phyloP scores from a whole-genome alignment of 2,329 filamentous ascomycete genomes.

The Coniosporium tulheliwenetii region DNA sequence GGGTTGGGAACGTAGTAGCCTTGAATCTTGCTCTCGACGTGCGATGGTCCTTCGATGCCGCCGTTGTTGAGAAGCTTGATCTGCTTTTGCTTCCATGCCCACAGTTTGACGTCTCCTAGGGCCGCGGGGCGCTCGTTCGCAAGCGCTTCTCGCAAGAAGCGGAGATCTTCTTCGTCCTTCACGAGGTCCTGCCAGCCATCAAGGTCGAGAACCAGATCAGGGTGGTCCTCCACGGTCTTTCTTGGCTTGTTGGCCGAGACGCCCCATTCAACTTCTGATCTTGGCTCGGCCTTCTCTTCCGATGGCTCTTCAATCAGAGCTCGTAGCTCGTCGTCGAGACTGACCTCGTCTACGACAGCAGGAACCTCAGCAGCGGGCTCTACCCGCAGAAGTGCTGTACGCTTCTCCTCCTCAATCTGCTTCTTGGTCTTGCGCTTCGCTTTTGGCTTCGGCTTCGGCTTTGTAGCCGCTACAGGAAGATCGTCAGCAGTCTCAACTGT shows the following conservation, averaged over 20 bases:
- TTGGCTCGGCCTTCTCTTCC: slow-evolving; percentile 18
- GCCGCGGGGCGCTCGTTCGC: slow-evolving; percentile 28
- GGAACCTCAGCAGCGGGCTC: slow-evolving; percentile 7
- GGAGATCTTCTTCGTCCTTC: slow-evolving; percentile 54
- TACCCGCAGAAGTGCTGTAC: slow-evolving; percentile 35
- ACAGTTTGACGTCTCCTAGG: slow-evolving; percentile 43
- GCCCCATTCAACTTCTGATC: slow-evolving; percentile 41
- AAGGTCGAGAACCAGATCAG: slow-evolving; percentile 47
- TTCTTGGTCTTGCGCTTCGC: slow-evolving; percentile 67
- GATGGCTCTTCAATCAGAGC: slow-evolving; percentile 18
- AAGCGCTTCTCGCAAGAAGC: slow-evolving; percentile 37
- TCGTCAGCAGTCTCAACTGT: slow-evolving; percentile 10
- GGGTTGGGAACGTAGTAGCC: slow-evolving; percentile 72
- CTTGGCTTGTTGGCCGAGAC: slow-evolving; percentile 43
- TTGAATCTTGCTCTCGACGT: slow-evolving; percentile 37
- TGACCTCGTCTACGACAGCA: neutral
- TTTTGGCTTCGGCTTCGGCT: slow-evolving; percentile 43
- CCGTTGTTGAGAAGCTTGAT: slow-evolving; percentile 52
- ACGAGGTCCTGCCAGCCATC: slow-evolving; percentile 54
- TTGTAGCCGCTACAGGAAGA: slow-evolving; percentile 20
- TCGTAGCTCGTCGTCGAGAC: slow-evolving; percentile 9
- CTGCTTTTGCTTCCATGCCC: slow-evolving; percentile 58
- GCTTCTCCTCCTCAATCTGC: slow-evolving; percentile 53
- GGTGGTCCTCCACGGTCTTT: slow-evolving; percentile 51
- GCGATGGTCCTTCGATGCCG: slow-evolving; percentile 37